Percentiles rank a stretch among this genome's conserved stretches.
These are phyloP conservation scores for Diutina siamensis DNA, from an alignment of 1,139 yeast genomes.

Conservation along the genomic window DNA sequence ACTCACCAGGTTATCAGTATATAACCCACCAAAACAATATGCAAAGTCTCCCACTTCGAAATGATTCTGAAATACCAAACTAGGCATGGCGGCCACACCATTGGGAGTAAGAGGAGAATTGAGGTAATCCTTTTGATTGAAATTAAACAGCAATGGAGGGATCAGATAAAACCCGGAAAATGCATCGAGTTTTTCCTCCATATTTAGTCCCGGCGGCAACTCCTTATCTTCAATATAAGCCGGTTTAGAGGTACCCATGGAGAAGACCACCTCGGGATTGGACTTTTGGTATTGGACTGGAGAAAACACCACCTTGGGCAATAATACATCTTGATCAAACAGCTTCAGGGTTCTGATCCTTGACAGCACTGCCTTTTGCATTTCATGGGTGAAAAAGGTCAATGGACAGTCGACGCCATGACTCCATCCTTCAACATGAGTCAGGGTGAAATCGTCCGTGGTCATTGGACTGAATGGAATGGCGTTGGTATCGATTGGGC, in stretches of 20 bases:
- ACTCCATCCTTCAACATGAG: background rate
- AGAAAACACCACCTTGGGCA: conserved; percentile 1
- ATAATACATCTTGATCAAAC: background rate
- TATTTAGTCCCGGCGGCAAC: background rate
- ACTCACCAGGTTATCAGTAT: conserved; percentile 12
- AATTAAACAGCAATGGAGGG: conserved; percentile 1
- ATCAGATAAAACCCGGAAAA: conserved; percentile 6
- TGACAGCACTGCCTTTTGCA: background rate
- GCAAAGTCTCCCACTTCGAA: conserved; percentile 22
- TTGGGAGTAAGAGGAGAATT: no score
- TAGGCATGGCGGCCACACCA: no score
- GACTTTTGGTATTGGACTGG: background rate
- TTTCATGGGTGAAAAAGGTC: background rate
- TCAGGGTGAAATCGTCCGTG: background rate
- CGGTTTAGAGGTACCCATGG: background rate
- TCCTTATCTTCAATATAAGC: background rate
- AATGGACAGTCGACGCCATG: conserved; percentile 1
- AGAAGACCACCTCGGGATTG: background rate
- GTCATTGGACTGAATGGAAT: background rate
- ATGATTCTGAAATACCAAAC: conserved; percentile 23
- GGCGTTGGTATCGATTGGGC: no score
- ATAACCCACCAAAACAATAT: conserved; percentile 30
- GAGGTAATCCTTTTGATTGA: conserved; percentile 7
- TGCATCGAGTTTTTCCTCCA: background rate
- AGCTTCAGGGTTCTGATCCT: background rate